Evolutionary conservation across 345 rosid genomes (phyloP).

Genomic region (Acer negundo): DNA sequence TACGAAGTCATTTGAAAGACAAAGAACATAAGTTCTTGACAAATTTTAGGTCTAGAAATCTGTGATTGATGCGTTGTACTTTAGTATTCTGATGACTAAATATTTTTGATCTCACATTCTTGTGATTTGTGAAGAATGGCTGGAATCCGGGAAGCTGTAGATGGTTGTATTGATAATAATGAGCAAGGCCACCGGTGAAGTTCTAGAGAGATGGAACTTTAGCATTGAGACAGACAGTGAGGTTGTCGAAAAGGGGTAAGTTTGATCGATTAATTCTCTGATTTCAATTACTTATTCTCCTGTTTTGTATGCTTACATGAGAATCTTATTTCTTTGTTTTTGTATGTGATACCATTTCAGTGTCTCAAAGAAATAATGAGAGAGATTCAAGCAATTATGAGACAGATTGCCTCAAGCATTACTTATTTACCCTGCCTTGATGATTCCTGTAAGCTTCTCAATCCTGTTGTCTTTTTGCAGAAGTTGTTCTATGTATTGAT

Average conservation of each 20-base stretch:
- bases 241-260: slow-evolving; percentile 86
- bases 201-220: slow-evolving; percentile 94
- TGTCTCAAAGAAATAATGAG: slow-evolving; percentile 87
- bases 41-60: not conserved
- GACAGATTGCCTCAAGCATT: slow-evolving; percentile 92
- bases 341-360: slow-evolving; percentile 35
- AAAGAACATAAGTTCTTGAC: not conserved
- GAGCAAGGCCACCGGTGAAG: slow-evolving; percentile 83
- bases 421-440: slow-evolving; percentile 98
- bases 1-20: no score
- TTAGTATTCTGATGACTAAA: slow-evolving; percentile 13
- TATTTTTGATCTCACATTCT: slow-evolving; percentile 15
- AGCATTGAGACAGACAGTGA: slow-evolving; percentile 78
- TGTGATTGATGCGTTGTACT: not conserved
- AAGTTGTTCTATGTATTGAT: not conserved
- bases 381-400: slow-evolving; percentile 94
- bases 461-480: not conserved
- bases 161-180: slow-evolving; percentile 85
- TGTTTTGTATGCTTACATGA: not conserved
- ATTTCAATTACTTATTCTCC: no score
- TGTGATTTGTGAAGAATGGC: slow-evolving; percentile 68
- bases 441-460: slow-evolving; percentile 54
- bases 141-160: slow-evolving; percentile 85
- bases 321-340: slow-evolving; percentile 11
- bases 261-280: not conserved